phyloP scores from a whole-genome alignment of 352 stramenopile species.

The Phytophthora hybrid region DNA sequence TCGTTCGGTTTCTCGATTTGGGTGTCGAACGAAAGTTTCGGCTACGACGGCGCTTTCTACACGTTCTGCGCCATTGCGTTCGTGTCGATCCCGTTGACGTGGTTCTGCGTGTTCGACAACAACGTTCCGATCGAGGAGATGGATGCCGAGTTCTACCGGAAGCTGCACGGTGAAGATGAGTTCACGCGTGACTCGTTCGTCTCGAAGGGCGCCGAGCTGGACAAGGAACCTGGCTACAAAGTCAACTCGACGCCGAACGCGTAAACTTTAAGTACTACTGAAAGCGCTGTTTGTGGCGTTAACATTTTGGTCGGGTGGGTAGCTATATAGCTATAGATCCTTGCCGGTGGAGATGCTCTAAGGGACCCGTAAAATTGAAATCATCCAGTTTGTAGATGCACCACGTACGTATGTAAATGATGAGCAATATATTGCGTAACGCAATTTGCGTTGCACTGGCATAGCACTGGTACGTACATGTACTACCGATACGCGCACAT shows the following conservation, averaged over 20 bases:
- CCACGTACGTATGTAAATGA: no score
- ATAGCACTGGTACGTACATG: no score
- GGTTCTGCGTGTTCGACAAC: slow-evolving; percentile 71
- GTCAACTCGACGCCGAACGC: not conserved
- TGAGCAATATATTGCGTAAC: no score
- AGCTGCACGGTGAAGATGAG: slow-evolving; percentile 2
- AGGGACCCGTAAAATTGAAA: no score
- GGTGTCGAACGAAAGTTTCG: slow-evolving; percentile 29
- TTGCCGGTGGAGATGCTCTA: no score
- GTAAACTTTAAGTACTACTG: no score
- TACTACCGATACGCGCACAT: no score
- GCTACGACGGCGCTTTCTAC: slow-evolving; percentile 36
- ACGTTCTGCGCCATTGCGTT: slow-evolving; percentile 63
- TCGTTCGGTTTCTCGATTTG: slow-evolving; percentile 39
- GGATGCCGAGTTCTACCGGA: slow-evolving; percentile 23
- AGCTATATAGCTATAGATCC: no score
- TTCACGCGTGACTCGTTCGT: slow-evolving; percentile 17
- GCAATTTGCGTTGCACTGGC: no score
- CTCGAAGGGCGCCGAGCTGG: slow-evolving; percentile 19
- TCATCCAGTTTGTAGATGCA: no score
- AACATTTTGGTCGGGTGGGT: no score
- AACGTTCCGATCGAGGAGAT: slow-evolving; percentile 38
- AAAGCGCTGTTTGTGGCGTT: no score
- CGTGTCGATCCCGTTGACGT: slow-evolving; percentile 49
- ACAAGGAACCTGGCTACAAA: slow-evolving; percentile 21